Conservation (phyloP, 768 basidiomycete species). For the Sporobolomyces pararoseus region DNA sequence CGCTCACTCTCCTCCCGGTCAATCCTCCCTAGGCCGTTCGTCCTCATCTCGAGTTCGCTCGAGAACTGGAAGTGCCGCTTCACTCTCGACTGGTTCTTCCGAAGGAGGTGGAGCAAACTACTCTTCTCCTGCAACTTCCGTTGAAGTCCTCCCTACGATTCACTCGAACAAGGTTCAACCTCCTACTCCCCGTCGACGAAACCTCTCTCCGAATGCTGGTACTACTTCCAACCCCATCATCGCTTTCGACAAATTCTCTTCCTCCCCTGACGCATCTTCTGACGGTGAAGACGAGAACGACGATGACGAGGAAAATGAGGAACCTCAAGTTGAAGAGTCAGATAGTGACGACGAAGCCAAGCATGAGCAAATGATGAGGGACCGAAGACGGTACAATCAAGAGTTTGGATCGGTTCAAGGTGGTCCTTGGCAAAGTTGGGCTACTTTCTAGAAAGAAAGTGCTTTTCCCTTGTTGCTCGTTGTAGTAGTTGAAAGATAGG, state of each 20-base stretch:
- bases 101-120: background rate
- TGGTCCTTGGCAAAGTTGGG: constrained; percentile 32
- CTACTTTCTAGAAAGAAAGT: constrained; percentile 29
- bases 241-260: background rate
- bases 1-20: constrained; percentile 7
- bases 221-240: background rate
- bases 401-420: constrained; percentile 32
- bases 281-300: background rate
- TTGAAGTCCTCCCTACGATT: constrained; percentile 19
- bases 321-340: background rate
- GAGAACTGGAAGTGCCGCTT: constrained; percentile 13
- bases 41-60: constrained; percentile 4
- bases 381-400: constrained; percentile 22
- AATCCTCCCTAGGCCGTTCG: background rate
- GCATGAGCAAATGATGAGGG: constrained; percentile 16
- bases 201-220: constrained; percentile 4
- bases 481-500: background rate
- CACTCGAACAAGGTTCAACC: constrained; percentile 1
- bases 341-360: constrained; percentile 19
- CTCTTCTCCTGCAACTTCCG: constrained; percentile 30
- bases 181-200: background rate
- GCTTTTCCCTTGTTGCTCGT: no score
- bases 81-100: constrained; percentile 11
- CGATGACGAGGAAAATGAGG: background rate
- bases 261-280: background rate